Evolutionary conservation across 1,284 basidiomycete species (phyloP).

Genomic region (Tilletia horrida): DNA sequence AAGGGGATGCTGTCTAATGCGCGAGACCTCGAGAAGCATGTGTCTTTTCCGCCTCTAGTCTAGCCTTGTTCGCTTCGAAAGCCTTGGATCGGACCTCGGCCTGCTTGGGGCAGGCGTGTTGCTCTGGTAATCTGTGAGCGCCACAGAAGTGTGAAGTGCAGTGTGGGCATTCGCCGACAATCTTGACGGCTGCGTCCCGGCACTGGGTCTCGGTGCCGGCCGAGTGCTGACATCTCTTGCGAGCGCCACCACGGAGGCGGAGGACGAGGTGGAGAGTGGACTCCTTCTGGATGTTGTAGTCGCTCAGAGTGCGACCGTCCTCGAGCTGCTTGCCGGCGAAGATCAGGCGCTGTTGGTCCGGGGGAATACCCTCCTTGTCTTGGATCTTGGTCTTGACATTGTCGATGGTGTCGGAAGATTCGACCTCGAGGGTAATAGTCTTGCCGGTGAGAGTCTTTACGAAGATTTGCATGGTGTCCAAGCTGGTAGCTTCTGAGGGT

Average conservation of each 20-base stretch:
- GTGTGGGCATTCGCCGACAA: constrained; percentile 54
- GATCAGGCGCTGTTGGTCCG: constrained; percentile 80
- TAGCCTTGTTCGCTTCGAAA: constrained; percentile 53
- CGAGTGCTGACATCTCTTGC: constrained; percentile 53
- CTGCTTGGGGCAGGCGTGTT: constrained; percentile 49
- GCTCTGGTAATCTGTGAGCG: constrained; percentile 51
- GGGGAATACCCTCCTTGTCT: constrained; percentile 71
- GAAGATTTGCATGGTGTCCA: constrained; percentile 48
- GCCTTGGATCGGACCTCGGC: constrained; percentile 50
- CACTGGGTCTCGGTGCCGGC: constrained; percentile 48
- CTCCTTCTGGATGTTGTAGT: constrained; percentile 76
- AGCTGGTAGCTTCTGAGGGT: not conserved
- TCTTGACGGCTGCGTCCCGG: constrained; percentile 53
- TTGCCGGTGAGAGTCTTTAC: constrained; percentile 55
- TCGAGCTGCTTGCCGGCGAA: constrained; percentile 54
- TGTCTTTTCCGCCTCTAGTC: constrained; percentile 52
- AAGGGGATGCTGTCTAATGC: constrained; percentile 30
- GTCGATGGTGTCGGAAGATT: constrained; percentile 55
- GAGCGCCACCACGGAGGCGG: constrained; percentile 65
- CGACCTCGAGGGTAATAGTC: constrained; percentile 56
- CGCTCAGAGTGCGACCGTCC: constrained; percentile 54
- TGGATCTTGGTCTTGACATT: constrained; percentile 59
- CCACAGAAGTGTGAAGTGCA: constrained; percentile 52
- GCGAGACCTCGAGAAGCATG: constrained; percentile 48
- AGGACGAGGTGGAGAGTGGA: constrained; percentile 51